Conservation (phyloP, 805 yeast genomes). For the Kuraishia molischiana region DNA sequence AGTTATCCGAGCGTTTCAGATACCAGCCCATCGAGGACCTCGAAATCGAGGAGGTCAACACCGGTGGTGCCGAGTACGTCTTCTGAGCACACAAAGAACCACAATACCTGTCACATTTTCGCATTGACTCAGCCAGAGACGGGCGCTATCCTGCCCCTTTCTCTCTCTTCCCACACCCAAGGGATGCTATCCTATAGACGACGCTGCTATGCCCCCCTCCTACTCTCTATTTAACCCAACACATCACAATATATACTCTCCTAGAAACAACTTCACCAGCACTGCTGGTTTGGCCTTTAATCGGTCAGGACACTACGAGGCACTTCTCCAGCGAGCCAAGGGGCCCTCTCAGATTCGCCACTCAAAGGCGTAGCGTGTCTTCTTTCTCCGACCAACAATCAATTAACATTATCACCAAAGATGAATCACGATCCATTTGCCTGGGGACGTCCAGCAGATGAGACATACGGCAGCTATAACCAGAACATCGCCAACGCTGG, state of each 20-base stretch:
- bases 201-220: no score
- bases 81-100: constrained; percentile 19
- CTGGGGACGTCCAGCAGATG: constrained; percentile 94
- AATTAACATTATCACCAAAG: neutral
- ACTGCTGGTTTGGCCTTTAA: no score
- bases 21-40: constrained; percentile 48
- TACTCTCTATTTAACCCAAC: no score
- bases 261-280: no score
- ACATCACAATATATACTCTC: no score
- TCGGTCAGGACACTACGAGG: no score
- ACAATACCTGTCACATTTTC: no score
- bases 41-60: constrained; percentile 69
- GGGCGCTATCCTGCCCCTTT: neutral
- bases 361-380: no score
- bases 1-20: constrained; percentile 69
- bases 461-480: constrained; percentile 75
- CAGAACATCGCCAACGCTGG: constrained; percentile 59
- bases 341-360: no score
- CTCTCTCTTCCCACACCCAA: neutral
- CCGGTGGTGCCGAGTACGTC: constrained; percentile 73
- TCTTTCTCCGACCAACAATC: no score
- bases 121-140: neutral
- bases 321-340: no score
- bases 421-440: constrained; percentile 94
- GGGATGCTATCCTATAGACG: no score